Evolutionary conservation across 306 rosid species (phyloP).

Genomic region (Medicago ruthenica): DNA sequence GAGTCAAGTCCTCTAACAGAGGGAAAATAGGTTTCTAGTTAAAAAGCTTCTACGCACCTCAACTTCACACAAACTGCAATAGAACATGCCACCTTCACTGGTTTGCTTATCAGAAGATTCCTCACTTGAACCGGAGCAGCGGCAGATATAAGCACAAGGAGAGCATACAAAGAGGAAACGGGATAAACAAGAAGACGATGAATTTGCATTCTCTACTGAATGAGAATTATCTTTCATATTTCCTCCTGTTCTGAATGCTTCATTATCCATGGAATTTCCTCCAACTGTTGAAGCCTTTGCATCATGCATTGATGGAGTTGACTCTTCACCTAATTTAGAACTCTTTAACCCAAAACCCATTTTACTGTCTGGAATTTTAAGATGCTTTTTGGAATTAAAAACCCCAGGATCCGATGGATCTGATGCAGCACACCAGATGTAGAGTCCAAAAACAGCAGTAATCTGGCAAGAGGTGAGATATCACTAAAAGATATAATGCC

Average conservation of each 20-base stretch:
- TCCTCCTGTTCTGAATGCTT: conserved; percentile 53
- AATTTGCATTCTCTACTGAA: conserved; percentile 45
- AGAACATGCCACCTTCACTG: conserved; percentile 97
- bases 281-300: conserved; percentile 61
- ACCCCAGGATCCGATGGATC: conserved; percentile 97
- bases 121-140: conserved; percentile 59
- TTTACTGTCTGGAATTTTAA: conserved; percentile 56
- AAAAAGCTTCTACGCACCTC: conserved; percentile 70
- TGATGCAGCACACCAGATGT: conserved; percentile 95
- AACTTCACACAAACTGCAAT: conserved; percentile 96
- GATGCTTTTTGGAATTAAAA: conserved; percentile 85
- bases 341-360: conserved; percentile 54
- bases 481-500: conserved; percentile 37
- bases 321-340: conserved; percentile 72
- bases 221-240: conserved; percentile 51
- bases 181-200: conserved; percentile 52
- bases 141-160: conserved; percentile 77
- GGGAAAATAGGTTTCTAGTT: conserved; percentile 15
- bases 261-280: conserved; percentile 63
- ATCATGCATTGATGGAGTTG: conserved; percentile 66
- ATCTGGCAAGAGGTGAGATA: conserved; percentile 62
- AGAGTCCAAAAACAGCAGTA: conserved; percentile 79
- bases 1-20: background rate
- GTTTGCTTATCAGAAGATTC: conserved; percentile 68
- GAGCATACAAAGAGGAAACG: conserved; percentile 61